These are phyloP conservation scores for Ophiostoma pallidulum DNA, from an alignment of 2,329 filamentous ascomycete genomes.

Conservation along the genomic window DNA sequence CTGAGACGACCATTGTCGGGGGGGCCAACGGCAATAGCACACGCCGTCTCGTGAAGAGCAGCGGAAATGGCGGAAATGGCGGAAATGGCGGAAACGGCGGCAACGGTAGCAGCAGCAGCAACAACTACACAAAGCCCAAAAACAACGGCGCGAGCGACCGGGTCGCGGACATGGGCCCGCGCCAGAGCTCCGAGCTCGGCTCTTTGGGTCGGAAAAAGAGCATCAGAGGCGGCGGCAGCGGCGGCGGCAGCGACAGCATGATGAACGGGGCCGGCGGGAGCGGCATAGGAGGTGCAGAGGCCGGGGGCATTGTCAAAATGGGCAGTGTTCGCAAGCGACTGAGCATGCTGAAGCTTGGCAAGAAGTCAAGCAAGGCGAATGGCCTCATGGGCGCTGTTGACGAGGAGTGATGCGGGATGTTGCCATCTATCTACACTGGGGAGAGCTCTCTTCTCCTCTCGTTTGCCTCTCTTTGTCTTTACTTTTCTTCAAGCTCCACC, in stretches of 20 bases:
- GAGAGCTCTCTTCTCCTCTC: neutral
- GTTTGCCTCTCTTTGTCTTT: neutral
- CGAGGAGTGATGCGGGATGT: conserved; percentile 44
- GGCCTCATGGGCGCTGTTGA: conserved; percentile 45
- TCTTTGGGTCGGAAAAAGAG: conserved; percentile 18
- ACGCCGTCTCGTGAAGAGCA: neutral
- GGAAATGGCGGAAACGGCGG: neutral
- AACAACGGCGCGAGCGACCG: conserved; percentile 21
- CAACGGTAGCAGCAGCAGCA: conserved; percentile 16
- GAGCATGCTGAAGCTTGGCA: conserved; percentile 66
- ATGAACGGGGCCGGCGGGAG: neutral
- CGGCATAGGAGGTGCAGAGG: conserved; percentile 9
- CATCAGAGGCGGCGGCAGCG: conserved; percentile 4
- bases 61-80: conserved; percentile 7
- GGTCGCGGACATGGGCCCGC: conserved; percentile 23
- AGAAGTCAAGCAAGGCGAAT: conserved; percentile 52
- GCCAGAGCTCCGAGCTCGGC: conserved; percentile 20
- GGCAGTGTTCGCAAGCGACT: conserved; percentile 68
- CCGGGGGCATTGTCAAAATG: conserved; percentile 34
- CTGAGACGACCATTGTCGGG: neutral
- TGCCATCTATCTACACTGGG: neutral
- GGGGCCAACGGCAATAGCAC: neutral
- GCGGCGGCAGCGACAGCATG: neutral
- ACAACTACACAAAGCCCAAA: conserved; percentile 3
- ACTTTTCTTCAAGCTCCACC: no score